These are phyloP conservation scores for Hypoxylon perforatum DNA, from an alignment of 495 filamentous ascomycete genomes.

Conservation along the genomic window DNA sequence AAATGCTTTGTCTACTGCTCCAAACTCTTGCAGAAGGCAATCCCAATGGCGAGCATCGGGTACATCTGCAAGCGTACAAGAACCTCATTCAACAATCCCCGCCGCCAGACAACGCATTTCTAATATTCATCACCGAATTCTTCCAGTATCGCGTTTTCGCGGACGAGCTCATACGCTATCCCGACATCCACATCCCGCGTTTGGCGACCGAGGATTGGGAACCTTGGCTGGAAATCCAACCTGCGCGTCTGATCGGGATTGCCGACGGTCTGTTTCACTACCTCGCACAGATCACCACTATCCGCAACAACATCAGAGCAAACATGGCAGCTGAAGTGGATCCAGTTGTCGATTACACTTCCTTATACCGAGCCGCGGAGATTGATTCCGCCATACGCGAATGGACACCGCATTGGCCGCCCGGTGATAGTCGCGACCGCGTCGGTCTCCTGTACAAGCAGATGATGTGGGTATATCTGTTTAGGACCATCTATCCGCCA, in stretches of 20 bases:
- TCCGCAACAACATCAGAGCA: constrained; percentile 79
- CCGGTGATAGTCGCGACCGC: constrained; percentile 77
- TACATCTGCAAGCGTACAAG: constrained; percentile 82
- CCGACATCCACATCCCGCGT: constrained; percentile 61
- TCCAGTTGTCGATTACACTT: constrained; percentile 78
- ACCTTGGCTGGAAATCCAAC: constrained; percentile 78
- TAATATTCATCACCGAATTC: constrained; percentile 89
- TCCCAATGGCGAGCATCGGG: constrained; percentile 78
- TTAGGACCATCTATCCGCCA: constrained; percentile 82
- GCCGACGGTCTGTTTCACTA: constrained; percentile 86
- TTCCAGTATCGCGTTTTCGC: constrained; percentile 91
- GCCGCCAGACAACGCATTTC: constrained; percentile 71
- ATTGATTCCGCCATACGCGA: constrained; percentile 81
- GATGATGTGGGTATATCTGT: constrained; percentile 90
- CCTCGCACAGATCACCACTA: constrained; percentile 80
- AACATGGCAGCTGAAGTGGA: constrained; percentile 71
- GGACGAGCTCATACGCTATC: constrained; percentile 79
- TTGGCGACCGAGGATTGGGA: constrained; percentile 70
- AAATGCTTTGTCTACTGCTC: constrained; percentile 83
- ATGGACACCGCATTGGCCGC: constrained; percentile 78
- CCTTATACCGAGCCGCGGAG: constrained; percentile 76
- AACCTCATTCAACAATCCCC: constrained; percentile 71
- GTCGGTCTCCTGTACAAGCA: constrained; percentile 87
- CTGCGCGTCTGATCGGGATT: constrained; percentile 83
- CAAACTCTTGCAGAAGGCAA: constrained; percentile 84